Evolutionary conservation across 257 asterid species (phyloP).

Genomic region (Agastache rugosa): DNA sequence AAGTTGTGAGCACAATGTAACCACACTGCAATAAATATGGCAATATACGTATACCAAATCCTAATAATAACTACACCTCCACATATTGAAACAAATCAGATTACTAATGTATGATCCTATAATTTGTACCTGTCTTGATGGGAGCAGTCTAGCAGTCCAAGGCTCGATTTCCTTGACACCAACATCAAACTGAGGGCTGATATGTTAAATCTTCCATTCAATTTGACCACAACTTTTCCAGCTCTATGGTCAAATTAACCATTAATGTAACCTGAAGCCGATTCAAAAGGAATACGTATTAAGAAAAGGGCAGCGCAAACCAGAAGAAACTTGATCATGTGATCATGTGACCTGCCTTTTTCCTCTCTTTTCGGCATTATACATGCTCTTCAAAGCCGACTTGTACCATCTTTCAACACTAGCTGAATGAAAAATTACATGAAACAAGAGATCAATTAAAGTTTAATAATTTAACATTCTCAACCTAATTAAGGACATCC

Average conservation of each 20-base stretch:
- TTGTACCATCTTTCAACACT: neutral
- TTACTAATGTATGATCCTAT: neutral
- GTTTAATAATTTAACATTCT: neutral
- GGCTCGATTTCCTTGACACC: slow-evolving; percentile 46
- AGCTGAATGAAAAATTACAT: neutral
- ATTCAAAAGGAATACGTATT: neutral
- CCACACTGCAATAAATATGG: slow-evolving; percentile 39
- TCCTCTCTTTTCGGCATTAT: neutral
- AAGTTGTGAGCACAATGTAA: slow-evolving; percentile 44
- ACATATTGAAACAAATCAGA: neutral
- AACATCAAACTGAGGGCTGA: slow-evolving; percentile 46
- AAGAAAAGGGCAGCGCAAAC: neutral
- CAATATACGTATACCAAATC: neutral
- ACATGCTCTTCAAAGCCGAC: slow-evolving; percentile 3
- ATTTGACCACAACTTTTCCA: slow-evolving; percentile 41
- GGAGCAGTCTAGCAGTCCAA: slow-evolving; percentile 47
- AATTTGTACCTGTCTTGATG: slow-evolving; percentile 20
- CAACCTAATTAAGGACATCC: neutral
- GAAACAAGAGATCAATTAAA: neutral
- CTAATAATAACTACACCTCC: neutral
- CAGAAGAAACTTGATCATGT: too few relatives aligned
- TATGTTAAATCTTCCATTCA: slow-evolving; percentile 47
- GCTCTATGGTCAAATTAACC: slow-evolving; percentile 24
- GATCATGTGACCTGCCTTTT: slow-evolving; percentile 2
- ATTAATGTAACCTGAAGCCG: slow-evolving; percentile 8